Conservation (phyloP, 768 basidiomycete genomes). For the Leucocoprinus sp. region DNA sequence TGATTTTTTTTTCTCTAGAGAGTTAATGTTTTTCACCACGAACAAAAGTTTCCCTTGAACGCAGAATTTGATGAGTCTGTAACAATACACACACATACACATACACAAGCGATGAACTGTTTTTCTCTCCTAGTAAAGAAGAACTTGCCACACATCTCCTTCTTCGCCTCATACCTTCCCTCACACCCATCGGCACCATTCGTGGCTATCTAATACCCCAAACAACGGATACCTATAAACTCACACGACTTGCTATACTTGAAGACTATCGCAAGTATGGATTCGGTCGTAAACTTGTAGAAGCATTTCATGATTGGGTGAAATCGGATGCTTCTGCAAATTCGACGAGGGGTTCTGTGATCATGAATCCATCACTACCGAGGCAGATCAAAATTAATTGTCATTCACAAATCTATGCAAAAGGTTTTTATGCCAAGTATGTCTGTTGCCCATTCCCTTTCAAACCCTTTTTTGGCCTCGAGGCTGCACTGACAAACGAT, state of each 20-base stretch:
- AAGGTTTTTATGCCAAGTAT: slow-evolving; percentile 72
- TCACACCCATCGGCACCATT: slow-evolving; percentile 64
- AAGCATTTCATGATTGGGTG: slow-evolving; percentile 54
- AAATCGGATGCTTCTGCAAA: slow-evolving; percentile 38
- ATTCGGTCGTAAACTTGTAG: slow-evolving; percentile 62
- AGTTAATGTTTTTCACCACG: slow-evolving; percentile 51
- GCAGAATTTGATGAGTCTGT: slow-evolving; percentile 69
- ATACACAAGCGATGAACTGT: too few relatives aligned
- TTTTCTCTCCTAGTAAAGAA: slow-evolving; percentile 45
- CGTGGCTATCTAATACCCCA: slow-evolving; percentile 35
- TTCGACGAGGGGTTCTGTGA: too few relatives aligned
- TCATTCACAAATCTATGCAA: slow-evolving; percentile 69
- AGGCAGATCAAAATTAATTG: slow-evolving; percentile 31
- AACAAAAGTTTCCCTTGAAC: slow-evolving; percentile 68
- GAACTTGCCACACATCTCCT: slow-evolving; percentile 61
- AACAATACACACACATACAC: too few relatives aligned
- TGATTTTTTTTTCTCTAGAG: slow-evolving; percentile 22
- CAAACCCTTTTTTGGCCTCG: slow-evolving; percentile 9
- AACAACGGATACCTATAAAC: slow-evolving; percentile 49
- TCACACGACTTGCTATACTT: slow-evolving; percentile 63
- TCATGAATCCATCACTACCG: not conserved
- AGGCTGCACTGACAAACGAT: slow-evolving; percentile 7
- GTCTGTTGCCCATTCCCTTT: too few relatives aligned
- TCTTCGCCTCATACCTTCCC: slow-evolving; percentile 54
- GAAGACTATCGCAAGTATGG: slow-evolving; percentile 53